Percentiles rank a stretch among this genome's conserved stretches.
Conservation (phyloP, 2,329 filamentous ascomycete genomes). For the Aspergillus spinulosporus region DNA sequence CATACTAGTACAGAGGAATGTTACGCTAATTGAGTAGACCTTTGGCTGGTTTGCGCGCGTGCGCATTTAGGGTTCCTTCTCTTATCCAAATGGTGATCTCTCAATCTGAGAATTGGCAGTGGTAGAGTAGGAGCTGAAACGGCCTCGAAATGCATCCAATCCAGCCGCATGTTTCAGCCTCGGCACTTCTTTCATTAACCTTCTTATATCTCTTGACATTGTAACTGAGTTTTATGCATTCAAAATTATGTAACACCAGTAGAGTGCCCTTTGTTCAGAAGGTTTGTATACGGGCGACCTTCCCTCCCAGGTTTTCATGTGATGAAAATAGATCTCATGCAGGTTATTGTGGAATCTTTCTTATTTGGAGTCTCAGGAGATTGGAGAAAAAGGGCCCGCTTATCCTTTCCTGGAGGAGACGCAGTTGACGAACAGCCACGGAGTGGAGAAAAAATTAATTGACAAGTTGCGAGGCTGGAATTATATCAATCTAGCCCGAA, state of each 20-base stretch:
- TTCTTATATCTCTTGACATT: no score
- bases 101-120: neutral
- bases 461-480: neutral
- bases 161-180: neutral
- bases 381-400: neutral
- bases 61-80: neutral
- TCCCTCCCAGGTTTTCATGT: neutral
- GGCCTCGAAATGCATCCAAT: neutral
- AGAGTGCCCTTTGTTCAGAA: neutral
- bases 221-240: no score
- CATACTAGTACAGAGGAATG: neutral
- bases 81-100: neutral
- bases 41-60: neutral
- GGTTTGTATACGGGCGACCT: neutral
- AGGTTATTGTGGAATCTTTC: neutral
- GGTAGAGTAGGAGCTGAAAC: neutral
- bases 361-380: neutral
- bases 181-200: no score
- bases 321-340: neutral
- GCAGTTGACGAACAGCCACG: neutral
- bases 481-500: neutral
- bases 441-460: neutral
- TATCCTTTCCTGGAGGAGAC: slow-evolving; percentile 13
- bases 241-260: no score
- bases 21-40: neutral